Base-by-base conservation (phyloP, 2,329 filamentous ascomycete species). In the Ceratocystiopsis brevicomis region DNA sequence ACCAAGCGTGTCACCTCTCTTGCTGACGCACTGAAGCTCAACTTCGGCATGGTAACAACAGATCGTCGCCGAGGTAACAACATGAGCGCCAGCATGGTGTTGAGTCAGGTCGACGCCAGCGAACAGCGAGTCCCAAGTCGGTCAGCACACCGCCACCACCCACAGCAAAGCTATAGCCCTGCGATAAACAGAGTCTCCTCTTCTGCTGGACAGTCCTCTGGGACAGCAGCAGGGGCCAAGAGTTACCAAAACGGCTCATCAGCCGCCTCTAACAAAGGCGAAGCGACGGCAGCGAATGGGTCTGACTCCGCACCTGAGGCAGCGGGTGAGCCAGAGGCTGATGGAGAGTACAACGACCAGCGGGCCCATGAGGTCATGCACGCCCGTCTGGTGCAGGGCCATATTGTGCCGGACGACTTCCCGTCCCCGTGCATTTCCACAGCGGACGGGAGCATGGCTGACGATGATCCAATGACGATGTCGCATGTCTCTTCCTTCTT, bases 1-100 rank as follows among this genome's bases (percentile, higher is more conserved):
- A 96, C 90, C 40, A 98, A 98, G 66, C 76, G 90, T 51, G 90
- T 96, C 36, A 98, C 90, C 14, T 95, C 88, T 25, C 68, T 98
- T 44, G 90, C 90, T 48, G 90, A 98, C 63, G 86, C 86, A 3
- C 64, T 98, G 53, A 96, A 96, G 68, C 73, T 98, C 53, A 96
- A 92, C 66, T 98, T 98, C 53, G 90, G 90, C 51, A 86, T 98
- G 56, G 86, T 98, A 44, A 92, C 84, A 3, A 92, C 85, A 8
- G 85, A 92, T 53, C 71, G 76, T 52, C 77, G 75, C 55, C 68
- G 81, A 43, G 66, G 69, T 35, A 57, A 61, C 50, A 78, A 71
- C 54, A 79, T 87, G 76, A 73, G 75, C 40, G 78, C 79, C 47
- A 94, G 85, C 58, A 78, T 83, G 61, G 79, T 93, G 50, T 73